Percentiles rank a stretch among this genome's conserved stretches.
phyloP scores from a whole-genome alignment of 176 grass and related monocot genomes.

The sorghum (Sorghum bicolor) region DNA sequence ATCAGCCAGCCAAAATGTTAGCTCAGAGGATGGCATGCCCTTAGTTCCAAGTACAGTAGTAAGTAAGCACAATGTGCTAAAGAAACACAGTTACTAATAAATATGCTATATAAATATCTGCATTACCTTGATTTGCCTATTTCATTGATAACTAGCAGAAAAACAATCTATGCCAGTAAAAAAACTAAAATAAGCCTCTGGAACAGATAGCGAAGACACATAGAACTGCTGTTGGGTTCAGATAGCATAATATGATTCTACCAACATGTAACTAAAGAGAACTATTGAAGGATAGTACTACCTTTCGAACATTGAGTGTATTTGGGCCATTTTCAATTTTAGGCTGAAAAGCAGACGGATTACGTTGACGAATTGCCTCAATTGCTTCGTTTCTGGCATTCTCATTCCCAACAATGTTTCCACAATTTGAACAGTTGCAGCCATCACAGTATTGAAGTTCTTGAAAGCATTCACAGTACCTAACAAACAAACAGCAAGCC shows the following conservation, averaged over 20 bases:
- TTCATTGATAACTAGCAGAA: neutral
- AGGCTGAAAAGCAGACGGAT: conserved; percentile 70
- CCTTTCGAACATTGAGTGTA: conserved; percentile 36
- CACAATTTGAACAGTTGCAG: conserved; percentile 63
- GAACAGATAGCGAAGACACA: neutral
- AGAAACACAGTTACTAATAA: neutral
- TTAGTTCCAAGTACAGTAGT: neutral
- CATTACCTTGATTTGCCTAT: neutral
- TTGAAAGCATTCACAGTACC: conserved; percentile 82
- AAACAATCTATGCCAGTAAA: neutral
- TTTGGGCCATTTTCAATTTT: conserved; percentile 65
- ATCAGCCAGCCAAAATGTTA: neutral
- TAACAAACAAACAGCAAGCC: conserved; percentile 32
- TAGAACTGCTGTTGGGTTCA: neutral
- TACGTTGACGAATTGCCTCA: conserved; percentile 46
- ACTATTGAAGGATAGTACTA: conserved; percentile 33
- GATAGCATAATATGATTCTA: neutral
- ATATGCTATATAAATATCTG: neutral
- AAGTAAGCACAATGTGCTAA: neutral
- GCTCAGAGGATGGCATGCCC: neutral
- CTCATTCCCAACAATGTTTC: conserved; percentile 60
- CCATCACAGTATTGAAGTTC: conserved; percentile 66
- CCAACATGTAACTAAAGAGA: conserved; percentile 15
- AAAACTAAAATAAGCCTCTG: neutral
- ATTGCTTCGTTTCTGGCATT: conserved; percentile 48